Base-by-base conservation (phyloP, 441 rosid genomes). In the Pelargonium citronellum region DNA sequence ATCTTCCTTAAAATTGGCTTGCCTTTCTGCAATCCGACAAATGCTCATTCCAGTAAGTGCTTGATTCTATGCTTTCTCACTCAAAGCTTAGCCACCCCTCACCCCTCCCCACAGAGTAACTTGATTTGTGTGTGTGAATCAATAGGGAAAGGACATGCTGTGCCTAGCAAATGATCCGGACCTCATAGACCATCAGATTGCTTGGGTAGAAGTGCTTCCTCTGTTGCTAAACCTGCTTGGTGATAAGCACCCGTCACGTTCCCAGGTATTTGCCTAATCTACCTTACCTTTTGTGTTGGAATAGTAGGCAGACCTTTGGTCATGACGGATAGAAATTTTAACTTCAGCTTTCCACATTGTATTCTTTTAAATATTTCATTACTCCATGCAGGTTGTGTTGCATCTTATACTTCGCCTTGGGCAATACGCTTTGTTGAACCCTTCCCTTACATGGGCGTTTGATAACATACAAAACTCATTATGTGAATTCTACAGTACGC, bases 141-240 rank as follows among this genome's bases (percentile, higher is more conserved):
- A 41, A 41, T 69, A 90, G 96, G 75, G 72, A 72, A 85, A 81
- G 75, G 87, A 83, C 62, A 69, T 69, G 68, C 67, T 64, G 17
- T 58, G 70, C 72, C 72, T 70, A 12, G 81, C 73, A 69, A 81
- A 77, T 78, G 85, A 87, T 75, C 79, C 82, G 4, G 87, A 77
- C 46, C 49, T 85, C 71, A 69, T 79, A 66, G 79, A 81, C 72
- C 79, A 80, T 82, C 89, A 83, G 65, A 69, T 79, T 69, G 69
- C 78, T 74, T 93, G 98, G 96, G 84, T 86, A 72, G 87, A 87
- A 69, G 87, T 85, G 79, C 83, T 93, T 71, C 95, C 97, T 22
- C 67, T 67, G 24, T 74, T 91, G 78, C 81, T 91, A 68, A 80
- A 79, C 61, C 79, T 67, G 81, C 73, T 91, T 39, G 97, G 87